phyloP scores from a whole-genome alignment of 2,329 filamentous ascomycete species.

The Torrubiella hemipterigena region DNA sequence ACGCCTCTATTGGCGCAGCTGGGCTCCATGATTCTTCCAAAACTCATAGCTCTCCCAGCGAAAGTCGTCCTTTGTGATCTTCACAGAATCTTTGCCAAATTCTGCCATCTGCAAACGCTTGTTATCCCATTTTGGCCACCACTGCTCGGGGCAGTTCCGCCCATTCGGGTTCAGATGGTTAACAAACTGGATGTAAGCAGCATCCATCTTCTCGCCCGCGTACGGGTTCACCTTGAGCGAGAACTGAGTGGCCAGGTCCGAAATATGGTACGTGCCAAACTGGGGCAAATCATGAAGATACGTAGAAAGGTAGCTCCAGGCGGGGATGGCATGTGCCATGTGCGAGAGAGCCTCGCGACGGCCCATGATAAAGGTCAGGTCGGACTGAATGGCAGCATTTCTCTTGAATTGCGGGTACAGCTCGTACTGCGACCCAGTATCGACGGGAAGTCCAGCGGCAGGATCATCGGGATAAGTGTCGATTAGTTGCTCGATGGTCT shows the following conservation, averaged over 20 bases:
- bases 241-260: not conserved
- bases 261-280: not conserved
- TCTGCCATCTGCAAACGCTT: not conserved
- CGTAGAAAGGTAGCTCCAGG: constrained; percentile 1
- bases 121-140: not conserved
- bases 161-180: not conserved
- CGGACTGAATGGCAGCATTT: not conserved
- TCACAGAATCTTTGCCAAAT: not conserved
- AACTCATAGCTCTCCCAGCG: not conserved
- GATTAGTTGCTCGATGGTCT: not conserved
- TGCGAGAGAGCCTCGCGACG: not conserved
- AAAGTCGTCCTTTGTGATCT: not conserved
- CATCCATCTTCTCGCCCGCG: not conserved
- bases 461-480: not conserved
- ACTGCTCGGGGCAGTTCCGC: not conserved
- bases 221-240: not conserved
- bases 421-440: not conserved
- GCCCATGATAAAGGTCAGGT: not conserved
- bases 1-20: not conserved
- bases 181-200: not conserved
- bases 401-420: constrained; percentile 1
- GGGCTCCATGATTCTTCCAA: not conserved
- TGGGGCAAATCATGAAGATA: not conserved
- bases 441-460: not conserved
- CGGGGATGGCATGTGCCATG: not conserved